These are phyloP conservation scores for Paecilomyces niveus DNA, from an alignment of 2,329 filamentous ascomycete species.

Conservation along the genomic window DNA sequence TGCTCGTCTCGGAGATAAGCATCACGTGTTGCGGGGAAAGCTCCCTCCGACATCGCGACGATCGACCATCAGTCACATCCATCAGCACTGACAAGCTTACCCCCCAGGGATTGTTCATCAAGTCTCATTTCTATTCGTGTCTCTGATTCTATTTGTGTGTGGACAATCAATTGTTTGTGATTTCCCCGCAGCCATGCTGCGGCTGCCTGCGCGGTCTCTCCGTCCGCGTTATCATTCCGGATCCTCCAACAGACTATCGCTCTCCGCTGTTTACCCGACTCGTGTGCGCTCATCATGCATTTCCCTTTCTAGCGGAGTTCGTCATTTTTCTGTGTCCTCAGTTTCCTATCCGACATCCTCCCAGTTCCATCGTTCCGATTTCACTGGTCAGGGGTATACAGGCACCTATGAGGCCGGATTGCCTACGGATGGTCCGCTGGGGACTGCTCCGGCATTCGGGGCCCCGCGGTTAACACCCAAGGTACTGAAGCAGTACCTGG, in stretches of 20 bases:
- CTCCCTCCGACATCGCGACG: slow-evolving; percentile 4
- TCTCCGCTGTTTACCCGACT: slow-evolving; percentile 15
- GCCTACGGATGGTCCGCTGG: slow-evolving; percentile 57
- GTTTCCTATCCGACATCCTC: slow-evolving; percentile 35
- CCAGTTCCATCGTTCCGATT: slow-evolving; percentile 55
- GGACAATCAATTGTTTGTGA: neutral
- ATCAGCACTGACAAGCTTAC: slow-evolving; percentile 1
- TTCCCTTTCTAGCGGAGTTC: slow-evolving; percentile 5
- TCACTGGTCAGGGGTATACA: slow-evolving; percentile 56
- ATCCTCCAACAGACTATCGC: slow-evolving; percentile 12
- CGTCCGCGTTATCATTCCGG: slow-evolving; percentile 13
- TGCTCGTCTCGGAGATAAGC: neutral
- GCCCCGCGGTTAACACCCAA: slow-evolving; percentile 55
- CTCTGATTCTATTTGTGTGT: neutral
- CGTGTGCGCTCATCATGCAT: slow-evolving; percentile 3
- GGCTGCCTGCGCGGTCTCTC: slow-evolving; percentile 21
- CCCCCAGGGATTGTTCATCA: neutral
- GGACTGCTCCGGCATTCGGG: slow-evolving; percentile 51
- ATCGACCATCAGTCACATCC: slow-evolving; percentile 11
- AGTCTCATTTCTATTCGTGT: neutral
- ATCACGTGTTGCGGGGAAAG: slow-evolving; percentile 20
- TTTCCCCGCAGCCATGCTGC: slow-evolving; percentile 22
- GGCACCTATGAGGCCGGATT: slow-evolving; percentile 56
- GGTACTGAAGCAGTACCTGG: slow-evolving; percentile 77
- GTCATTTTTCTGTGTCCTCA: slow-evolving; percentile 20